Evolutionary conservation across 2,329 filamentous ascomycete species (phyloP).

Genomic region (Botrytis sinoallii): DNA sequence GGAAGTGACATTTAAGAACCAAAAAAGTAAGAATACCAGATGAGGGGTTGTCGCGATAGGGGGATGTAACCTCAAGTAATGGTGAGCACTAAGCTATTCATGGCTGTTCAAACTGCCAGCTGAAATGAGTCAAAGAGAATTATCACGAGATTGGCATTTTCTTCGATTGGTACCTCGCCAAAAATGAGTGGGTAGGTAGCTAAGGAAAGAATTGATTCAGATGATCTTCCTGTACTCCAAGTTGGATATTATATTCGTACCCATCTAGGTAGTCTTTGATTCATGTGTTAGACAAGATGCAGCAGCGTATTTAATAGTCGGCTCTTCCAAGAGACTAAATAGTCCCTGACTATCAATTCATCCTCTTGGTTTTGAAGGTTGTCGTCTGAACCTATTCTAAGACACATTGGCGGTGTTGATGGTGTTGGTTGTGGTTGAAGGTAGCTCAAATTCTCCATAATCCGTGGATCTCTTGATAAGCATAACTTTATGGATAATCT

Average conservation of each 20-base stretch:
- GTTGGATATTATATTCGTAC: no score
- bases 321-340: not conserved
- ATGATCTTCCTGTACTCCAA: not conserved
- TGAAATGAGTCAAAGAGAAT: not conserved
- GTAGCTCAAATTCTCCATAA: not conserved
- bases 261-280: not conserved
- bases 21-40: not conserved
- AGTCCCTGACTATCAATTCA: not conserved
- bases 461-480: not conserved
- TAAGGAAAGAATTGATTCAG: not conserved
- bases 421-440: not conserved
- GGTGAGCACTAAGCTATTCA: not conserved
- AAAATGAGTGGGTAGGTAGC: not conserved
- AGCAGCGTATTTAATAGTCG: not conserved
- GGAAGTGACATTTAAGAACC: not conserved
- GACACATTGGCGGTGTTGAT: not conserved
- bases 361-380: not conserved
- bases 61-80: not conserved
- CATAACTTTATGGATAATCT: not conserved
- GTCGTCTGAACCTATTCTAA: not conserved
- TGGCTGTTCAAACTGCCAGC: not conserved
- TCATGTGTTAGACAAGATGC: not conserved
- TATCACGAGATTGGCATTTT: not conserved
- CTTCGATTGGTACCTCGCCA: not conserved
- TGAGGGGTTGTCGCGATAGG: not conserved